phyloP scores from a whole-genome alignment of 2,329 filamentous ascomycete species.

The Laburnicola sp. region DNA sequence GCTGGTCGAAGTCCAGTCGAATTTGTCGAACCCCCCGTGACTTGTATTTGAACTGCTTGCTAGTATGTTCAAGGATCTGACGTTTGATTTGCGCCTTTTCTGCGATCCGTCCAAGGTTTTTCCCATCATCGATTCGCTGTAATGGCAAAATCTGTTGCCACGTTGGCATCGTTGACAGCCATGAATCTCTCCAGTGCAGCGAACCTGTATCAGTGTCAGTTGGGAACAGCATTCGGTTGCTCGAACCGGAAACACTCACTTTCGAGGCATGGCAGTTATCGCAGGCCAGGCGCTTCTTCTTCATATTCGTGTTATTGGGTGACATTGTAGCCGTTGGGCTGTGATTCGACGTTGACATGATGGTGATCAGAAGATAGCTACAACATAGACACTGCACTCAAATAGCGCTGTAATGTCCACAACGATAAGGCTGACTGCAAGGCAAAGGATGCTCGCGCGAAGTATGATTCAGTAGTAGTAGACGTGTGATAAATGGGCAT shows the following conservation, averaged over 20 bases:
- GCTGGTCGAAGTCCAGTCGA: too few relatives aligned
- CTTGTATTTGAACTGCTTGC: not conserved
- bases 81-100: not conserved
- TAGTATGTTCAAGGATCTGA: too few relatives aligned
- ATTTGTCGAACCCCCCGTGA: too few relatives aligned
- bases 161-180: not conserved
- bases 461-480: too few relatives aligned
- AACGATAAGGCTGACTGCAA: too few relatives aligned
- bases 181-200: not conserved
- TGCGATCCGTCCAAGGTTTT: not conserved
- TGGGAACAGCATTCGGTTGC: not conserved
- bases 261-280: slow-evolving; percentile 3
- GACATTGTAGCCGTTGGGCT: not conserved
- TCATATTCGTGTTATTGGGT: not conserved
- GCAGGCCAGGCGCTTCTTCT: not conserved
- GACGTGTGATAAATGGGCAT: too few relatives aligned
- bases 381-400: not conserved
- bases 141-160: not conserved
- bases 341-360: not conserved
- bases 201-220: not conserved
- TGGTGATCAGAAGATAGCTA: not conserved
- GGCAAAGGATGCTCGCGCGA: too few relatives aligned
- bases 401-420: too few relatives aligned
- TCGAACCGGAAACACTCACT: not conserved
- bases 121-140: not conserved